phyloP scores from a whole-genome alignment of 2,329 filamentous ascomycete species.

The Laburnicola sp. region DNA sequence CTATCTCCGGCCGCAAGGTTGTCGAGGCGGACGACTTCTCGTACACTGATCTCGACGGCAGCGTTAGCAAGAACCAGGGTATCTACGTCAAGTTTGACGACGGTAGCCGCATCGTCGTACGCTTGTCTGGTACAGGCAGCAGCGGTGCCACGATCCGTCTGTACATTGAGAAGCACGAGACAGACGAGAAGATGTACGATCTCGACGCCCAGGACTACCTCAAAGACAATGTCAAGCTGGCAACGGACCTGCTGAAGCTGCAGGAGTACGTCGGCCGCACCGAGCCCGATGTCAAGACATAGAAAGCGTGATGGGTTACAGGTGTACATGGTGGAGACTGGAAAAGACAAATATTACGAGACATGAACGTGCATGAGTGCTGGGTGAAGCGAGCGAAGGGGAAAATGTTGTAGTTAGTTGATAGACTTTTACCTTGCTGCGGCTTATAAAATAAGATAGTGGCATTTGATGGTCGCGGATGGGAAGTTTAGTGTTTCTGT shows the following conservation, averaged over 20 bases:
- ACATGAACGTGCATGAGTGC: background rate
- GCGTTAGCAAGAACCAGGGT: conserved; percentile 92
- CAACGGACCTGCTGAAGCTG: conserved; percentile 83
- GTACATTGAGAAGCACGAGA: conserved; percentile 95
- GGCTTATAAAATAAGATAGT: too few relatives aligned
- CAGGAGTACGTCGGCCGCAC: conserved; percentile 91
- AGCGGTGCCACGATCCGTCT: conserved; percentile 95
- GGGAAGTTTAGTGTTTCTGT: too few relatives aligned
- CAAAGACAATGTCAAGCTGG: conserved; percentile 83
- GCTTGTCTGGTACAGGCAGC: conserved; percentile 91
- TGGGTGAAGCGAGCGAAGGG: too few relatives aligned
- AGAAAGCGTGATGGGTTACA: conserved; percentile 34
- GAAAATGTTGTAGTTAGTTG: too few relatives aligned
- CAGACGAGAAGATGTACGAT: conserved; percentile 74
- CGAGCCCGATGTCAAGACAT: conserved; percentile 96
- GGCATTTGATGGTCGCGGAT: too few relatives aligned
- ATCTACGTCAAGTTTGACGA: conserved; percentile 93
- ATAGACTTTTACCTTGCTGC: too few relatives aligned
- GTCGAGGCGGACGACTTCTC: conserved; percentile 92
- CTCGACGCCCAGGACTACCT: conserved; percentile 92
- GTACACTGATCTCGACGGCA: conserved; percentile 98
- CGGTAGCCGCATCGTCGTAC: conserved; percentile 91
- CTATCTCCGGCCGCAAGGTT: conserved; percentile 80
- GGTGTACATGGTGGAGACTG: conserved; percentile 3
- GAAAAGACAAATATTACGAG: conserved; percentile 6